These are phyloP conservation scores for Tuber brumale DNA, from an alignment of 495 filamentous ascomycete species.

Conservation along the genomic window DNA sequence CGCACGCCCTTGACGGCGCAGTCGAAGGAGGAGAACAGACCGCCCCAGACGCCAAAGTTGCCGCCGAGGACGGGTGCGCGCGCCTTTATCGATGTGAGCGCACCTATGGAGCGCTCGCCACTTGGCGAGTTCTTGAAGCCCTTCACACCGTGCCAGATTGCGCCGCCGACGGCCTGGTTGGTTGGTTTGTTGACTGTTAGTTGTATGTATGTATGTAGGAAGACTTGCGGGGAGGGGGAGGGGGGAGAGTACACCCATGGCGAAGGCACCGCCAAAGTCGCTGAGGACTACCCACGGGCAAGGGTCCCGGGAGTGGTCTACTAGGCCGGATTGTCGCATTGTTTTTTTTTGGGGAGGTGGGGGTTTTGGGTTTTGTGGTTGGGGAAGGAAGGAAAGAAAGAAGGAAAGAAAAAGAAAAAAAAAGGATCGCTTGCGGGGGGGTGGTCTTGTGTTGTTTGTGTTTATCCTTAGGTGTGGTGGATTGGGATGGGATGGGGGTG, in stretches of 20 bases:
- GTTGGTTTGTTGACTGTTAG: slow-evolving; percentile 4
- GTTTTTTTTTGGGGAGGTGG: background rate
- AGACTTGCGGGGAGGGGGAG: slow-evolving; percentile 4
- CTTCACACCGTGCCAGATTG: slow-evolving; percentile 97
- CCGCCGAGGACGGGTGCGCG: slow-evolving; percentile 91
- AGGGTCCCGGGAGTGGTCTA: slow-evolving; percentile 82
- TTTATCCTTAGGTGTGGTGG: background rate
- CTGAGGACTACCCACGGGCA: slow-evolving; percentile 95
- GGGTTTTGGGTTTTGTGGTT: background rate
- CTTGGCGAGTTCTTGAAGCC: slow-evolving; percentile 73
- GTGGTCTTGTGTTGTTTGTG: background rate
- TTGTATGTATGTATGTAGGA: background rate
- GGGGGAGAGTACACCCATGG: slow-evolving; percentile 74
- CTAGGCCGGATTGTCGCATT: slow-evolving; percentile 29
- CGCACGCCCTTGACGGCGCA: slow-evolving; percentile 94
- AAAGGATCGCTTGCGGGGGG: background rate
- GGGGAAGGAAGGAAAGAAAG: background rate
- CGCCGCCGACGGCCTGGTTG: slow-evolving; percentile 73
- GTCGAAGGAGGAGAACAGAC: slow-evolving; percentile 87
- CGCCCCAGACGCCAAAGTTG: slow-evolving; percentile 97
- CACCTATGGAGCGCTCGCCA: slow-evolving; percentile 91
- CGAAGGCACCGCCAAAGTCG: slow-evolving; percentile 95
- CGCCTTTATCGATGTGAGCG: slow-evolving; percentile 93
- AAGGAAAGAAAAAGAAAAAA: background rate
- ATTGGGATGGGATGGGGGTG: background rate